Evolutionary conservation across 495 filamentous ascomycete species (phyloP), one percentile per base, ranked within the genome.

Genomic region (Chaetomium fimeti): DNA sequence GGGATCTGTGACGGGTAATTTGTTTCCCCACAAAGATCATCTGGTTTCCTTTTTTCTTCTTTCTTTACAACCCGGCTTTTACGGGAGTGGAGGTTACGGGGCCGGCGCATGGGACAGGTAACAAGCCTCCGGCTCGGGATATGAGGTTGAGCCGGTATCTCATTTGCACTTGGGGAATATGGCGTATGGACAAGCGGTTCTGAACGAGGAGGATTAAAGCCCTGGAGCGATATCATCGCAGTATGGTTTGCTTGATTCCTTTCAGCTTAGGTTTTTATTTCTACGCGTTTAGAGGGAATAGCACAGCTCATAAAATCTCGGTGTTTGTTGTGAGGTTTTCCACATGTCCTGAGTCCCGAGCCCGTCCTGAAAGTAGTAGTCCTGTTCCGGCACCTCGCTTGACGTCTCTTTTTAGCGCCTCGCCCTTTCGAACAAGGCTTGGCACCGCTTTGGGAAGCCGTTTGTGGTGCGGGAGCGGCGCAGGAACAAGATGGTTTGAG

Each of bases 1-100:
- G 78, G 22, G 79, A 82, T 57, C 64, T 77, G 57, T 82, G n/a
- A 47, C 13, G 32, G 32, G 32, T 36, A 5, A 36, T 36, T 36
- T 36, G 5, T 1, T 36, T 11, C 12, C 32, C 32, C 32, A 32
- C 29, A 1, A 36, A 11, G 40, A 18, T 2, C 9, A 40, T 5
- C 40, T 43, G 1, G 16, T 43, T 18, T 43, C 38, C n/a, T 32
- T 5, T 12, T 62, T 25, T 5, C 38, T 25, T 7, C 49, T 40
- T 2, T 38, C n/a, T 63, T 45, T 20, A 18, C n/a, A 47, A 12
- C 16, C 43, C 12, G 7, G 43, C 32, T 36, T 36, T 36, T 36
- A 36, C 12, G 32, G 32, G 32, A 36, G 8, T 32, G 29, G 8
- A 36, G 32, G 32, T 36, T 36, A 36, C 12, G 32, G 32, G 32